A percentile compares a stretch with the other conserved stretches of the same genome.
These are phyloP conservation scores for Solanum phureja DNA, from an alignment of 257 asterid species.

Conservation along the genomic window DNA sequence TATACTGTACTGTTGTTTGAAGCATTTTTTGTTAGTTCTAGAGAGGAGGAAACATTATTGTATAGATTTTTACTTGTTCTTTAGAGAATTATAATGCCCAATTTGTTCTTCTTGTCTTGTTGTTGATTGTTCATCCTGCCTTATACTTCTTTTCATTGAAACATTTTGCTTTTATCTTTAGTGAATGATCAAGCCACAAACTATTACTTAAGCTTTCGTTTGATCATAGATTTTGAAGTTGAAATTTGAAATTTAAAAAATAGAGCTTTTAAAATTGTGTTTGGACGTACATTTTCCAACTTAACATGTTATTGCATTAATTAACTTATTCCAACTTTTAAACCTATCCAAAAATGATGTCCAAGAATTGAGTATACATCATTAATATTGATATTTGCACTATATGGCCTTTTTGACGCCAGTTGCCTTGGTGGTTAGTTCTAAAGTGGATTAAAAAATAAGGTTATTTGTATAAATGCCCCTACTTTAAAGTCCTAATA, in stretches of 20 bases:
- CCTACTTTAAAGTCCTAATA: too few species aligned
- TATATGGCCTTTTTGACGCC: too few species aligned
- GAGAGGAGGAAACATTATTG: neutral
- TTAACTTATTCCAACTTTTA: too few species aligned
- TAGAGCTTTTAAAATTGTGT: too few species aligned
- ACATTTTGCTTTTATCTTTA: neutral
- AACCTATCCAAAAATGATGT: neutral
- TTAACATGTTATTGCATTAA: neutral
- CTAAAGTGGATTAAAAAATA: too few species aligned
- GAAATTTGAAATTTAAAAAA: too few species aligned
- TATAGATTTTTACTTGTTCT: neutral
- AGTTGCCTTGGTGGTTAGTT: too few species aligned
- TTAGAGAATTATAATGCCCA: neutral
- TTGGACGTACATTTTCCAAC: too few species aligned
- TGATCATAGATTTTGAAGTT: too few species aligned
- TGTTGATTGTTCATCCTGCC: neutral
- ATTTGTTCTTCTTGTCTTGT: neutral
- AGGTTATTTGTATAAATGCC: too few species aligned
- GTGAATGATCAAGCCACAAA: neutral
- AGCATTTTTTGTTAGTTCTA: neutral
- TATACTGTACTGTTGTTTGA: neutral
- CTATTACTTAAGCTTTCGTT: rapidly evolving
- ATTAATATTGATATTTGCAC: too few species aligned
- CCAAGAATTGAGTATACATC: neutral
- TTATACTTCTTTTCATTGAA: neutral